Evolutionary conservation across 768 basidiomycete species (phyloP).

Genomic region (Tricholoma sp.): DNA sequence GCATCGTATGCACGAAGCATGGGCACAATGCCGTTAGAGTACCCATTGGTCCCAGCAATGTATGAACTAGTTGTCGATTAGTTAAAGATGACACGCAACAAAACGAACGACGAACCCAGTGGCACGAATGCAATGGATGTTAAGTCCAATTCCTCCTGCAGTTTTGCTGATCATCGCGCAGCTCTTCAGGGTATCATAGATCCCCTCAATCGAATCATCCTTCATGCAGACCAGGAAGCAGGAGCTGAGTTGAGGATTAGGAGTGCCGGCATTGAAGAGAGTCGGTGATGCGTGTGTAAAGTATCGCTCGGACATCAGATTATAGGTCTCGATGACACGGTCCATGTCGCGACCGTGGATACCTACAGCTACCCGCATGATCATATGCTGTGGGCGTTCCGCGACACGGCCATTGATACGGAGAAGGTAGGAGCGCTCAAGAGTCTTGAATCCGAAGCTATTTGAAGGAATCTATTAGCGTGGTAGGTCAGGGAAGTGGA

Average conservation of each 20-base stretch:
- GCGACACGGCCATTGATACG: slow-evolving; percentile 92
- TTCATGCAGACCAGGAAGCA: slow-evolving; percentile 99
- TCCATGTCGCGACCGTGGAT: slow-evolving; percentile 91
- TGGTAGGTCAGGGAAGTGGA: background rate
- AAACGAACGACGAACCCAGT: slow-evolving; percentile 61
- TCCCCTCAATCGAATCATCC: slow-evolving; percentile 98
- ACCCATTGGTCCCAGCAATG: slow-evolving; percentile 98
- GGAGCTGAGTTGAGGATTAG: slow-evolving; percentile 89
- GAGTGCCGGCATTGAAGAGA: slow-evolving; percentile 97
- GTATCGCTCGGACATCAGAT: slow-evolving; percentile 96
- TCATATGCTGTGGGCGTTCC: slow-evolving; percentile 97
- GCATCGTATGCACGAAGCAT: slow-evolving; percentile 99
- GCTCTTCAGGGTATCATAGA: slow-evolving; percentile 96
- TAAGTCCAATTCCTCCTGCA: slow-evolving; percentile 95
- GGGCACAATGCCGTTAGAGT: slow-evolving; percentile 98
- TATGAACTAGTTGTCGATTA: slow-evolving; percentile 65
- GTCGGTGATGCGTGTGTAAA: slow-evolving; percentile 99
- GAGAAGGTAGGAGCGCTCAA: slow-evolving; percentile 95
- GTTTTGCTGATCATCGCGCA: slow-evolving; percentile 99
- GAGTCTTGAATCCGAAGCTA: slow-evolving; percentile 99
- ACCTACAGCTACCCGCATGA: slow-evolving; percentile 99
- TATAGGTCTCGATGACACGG: slow-evolving; percentile 85
- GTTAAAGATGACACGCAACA: slow-evolving; percentile 1
- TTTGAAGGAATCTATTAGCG: background rate
- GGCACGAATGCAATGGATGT: slow-evolving; percentile 94